A percentile compares a stretch with the other conserved stretches of the same genome.
These are phyloP conservation scores for Amesomyces nigricolor DNA, from an alignment of 2,329 filamentous ascomycete genomes.

Conservation along the genomic window DNA sequence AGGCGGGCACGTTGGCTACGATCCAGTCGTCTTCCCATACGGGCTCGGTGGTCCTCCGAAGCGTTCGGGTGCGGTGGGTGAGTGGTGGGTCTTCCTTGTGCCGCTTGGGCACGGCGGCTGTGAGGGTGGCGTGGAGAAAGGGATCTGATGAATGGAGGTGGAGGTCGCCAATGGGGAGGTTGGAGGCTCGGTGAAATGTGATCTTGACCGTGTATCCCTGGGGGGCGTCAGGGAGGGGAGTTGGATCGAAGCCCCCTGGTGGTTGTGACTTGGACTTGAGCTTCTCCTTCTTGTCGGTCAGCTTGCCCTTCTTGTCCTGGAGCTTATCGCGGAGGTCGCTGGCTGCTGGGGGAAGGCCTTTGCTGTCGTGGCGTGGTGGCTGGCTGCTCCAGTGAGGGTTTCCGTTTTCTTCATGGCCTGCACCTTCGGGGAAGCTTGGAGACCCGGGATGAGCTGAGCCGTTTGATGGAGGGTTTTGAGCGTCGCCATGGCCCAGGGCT, in stretches of 20 bases:
- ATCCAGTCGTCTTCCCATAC: conserved; percentile 82
- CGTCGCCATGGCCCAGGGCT: too few species aligned
- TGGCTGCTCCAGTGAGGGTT: background rate
- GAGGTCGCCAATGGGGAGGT: conserved; percentile 79
- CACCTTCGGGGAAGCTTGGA: background rate
- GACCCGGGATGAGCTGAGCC: background rate
- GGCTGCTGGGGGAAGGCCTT: background rate
- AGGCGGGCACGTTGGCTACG: conserved; percentile 76
- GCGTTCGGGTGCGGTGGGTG: conserved; percentile 67
- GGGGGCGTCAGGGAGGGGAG: conserved; percentile 67
- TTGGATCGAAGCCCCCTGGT: conserved; percentile 73
- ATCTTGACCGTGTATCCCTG: conserved; percentile 81
- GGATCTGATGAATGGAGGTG: conserved; percentile 75
- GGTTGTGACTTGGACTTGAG: conserved; percentile 45
- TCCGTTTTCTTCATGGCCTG: background rate
- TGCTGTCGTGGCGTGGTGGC: background rate
- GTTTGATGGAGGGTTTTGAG: too few species aligned
- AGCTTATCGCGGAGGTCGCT: conserved; percentile 22
- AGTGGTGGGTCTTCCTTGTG: conserved; percentile 83
- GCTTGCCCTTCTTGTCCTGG: conserved; percentile 31
- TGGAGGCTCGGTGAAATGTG: conserved; percentile 72
- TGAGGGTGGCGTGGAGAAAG: conserved; percentile 72
- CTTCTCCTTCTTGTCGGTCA: conserved; percentile 35
- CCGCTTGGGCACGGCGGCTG: conserved; percentile 60
- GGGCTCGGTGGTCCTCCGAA: conserved; percentile 66